Percentiles rank a stretch among this genome's conserved stretches.
These are phyloP conservation scores for Fusarium solani-melongenae DNA, from an alignment of 2,329 filamentous ascomycete genomes.

Conservation along the genomic window DNA sequence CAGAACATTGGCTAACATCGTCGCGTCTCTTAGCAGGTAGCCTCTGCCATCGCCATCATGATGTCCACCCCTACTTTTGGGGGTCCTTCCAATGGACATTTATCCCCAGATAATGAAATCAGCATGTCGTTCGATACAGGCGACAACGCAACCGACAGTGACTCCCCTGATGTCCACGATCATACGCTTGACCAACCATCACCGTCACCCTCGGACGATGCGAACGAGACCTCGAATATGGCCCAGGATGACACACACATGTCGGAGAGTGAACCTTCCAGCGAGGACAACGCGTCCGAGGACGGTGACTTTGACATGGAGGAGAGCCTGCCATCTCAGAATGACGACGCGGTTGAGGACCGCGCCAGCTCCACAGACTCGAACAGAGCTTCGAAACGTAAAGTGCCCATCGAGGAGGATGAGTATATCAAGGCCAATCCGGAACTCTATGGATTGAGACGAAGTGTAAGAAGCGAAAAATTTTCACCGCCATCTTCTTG, in stretches of 20 bases:
- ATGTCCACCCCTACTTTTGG: conserved; percentile 72
- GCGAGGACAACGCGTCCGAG: conserved; percentile 68
- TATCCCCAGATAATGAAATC: conserved; percentile 64
- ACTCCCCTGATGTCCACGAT: conserved; percentile 78
- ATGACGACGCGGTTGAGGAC: conserved; percentile 61
- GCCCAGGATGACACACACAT: conserved; percentile 52
- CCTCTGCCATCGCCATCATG: conserved; percentile 69
- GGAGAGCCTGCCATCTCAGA: conserved; percentile 62
- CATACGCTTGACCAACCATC: conserved; percentile 61
- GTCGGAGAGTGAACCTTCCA: conserved; percentile 61
- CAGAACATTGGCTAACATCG: conserved; percentile 48
- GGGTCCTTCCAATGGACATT: conserved; percentile 74
- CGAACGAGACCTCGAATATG: conserved; percentile 55
- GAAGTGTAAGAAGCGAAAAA: conserved; percentile 77
- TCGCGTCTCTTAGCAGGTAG: conserved; percentile 58
- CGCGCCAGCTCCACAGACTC: conserved; percentile 79
- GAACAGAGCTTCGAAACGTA: conserved; percentile 77
- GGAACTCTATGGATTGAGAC: conserved; percentile 90
- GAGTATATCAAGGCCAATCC: conserved; percentile 91
- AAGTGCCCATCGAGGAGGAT: conserved; percentile 75
- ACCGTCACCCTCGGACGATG: conserved; percentile 55
- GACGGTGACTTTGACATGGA: conserved; percentile 83
- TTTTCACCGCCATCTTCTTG: conserved; percentile 41
- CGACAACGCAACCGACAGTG: conserved; percentile 67
- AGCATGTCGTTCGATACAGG: conserved; percentile 53